Evolutionary conservation across 495 filamentous ascomycete species (phyloP), one percentile per base, ranked within the genome.

Genomic region (Penicillium pulvis): DNA sequence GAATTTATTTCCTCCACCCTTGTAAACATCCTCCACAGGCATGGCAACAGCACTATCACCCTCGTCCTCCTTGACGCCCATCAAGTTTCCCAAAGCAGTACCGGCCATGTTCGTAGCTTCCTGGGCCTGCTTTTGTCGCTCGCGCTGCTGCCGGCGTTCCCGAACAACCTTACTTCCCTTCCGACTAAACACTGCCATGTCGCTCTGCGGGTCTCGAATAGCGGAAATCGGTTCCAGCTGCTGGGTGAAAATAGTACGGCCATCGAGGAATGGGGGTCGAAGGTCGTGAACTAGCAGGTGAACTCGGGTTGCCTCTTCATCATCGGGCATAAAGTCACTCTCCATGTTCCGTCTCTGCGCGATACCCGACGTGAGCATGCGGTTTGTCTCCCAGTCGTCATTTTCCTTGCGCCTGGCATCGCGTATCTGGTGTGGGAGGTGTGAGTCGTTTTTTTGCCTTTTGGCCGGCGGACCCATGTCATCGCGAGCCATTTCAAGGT

Each of bases 341-440:
- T 88, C 86, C 62, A 90, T 83, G 63, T 93, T 90, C 59, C 90
- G 80, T 72, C 93, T 77, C 71, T 98, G 95, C 16, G 95, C 95
- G 48, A 98, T 93, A 52, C 92, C 93, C 12, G 92, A 96, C 0
- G 92, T 95, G 44, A 98, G 85, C 95, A 99, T 97, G 39, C 94
- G 90, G 74, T 99, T 98, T 16, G 92, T 93, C 71, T 98, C 94
- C 94, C 94, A 98, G 28, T 91, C 92, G 79, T 98, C 94, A 24
- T 90, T 89, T 68, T 97, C 94, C 69, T 92, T 93, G 74, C 96
- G 91, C 72, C 89, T 93, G 70, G 76, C 77, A 56, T 80, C 74
- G 63, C 75, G 76, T n/a, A 79, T 63, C 17, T 68, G 64, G 46
- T 67, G 56, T 39, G 75, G 75, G 6, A 78, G 70, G 54, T 75